A percentile compares a stretch with the other conserved stretches of the same genome.
Conservation (phyloP, 1,284 basidiomycete species). For the Naganishia liquefaciens region DNA sequence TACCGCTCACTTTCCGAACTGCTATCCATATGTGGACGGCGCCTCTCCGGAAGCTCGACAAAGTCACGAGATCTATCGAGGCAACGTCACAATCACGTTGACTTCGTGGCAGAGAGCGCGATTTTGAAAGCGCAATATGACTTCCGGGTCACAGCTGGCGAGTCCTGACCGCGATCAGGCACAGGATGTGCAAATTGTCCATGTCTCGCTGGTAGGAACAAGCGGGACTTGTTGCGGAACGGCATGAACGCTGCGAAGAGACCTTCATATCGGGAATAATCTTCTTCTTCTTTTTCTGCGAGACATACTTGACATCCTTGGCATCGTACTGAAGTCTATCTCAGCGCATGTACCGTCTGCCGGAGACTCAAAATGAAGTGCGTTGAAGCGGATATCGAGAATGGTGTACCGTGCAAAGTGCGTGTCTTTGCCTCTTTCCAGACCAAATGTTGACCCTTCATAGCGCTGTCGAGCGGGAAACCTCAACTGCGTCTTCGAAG, state of each 20-base stretch:
- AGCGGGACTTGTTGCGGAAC: not conserved
- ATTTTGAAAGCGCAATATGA: too few relatives aligned
- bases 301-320: conserved; percentile 17
- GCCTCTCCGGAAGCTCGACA: too few relatives aligned
- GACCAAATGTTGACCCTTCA: conserved; percentile 18
- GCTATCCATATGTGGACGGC: too few relatives aligned
- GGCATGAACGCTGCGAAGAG: not conserved
- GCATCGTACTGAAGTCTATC: conserved; percentile 1
- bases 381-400: conserved; percentile 64
- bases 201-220: too few relatives aligned
- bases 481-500: conserved; percentile 91
- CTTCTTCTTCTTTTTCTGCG: not conserved
- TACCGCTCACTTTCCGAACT: too few relatives aligned
- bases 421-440: conserved; percentile 54
- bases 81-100: too few relatives aligned
- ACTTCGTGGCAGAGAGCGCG: too few relatives aligned
- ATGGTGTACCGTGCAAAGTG: conserved; percentile 84
- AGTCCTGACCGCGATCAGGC: too few relatives aligned
- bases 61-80: too few relatives aligned
- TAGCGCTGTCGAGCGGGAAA: conserved; percentile 64
- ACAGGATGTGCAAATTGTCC: too few relatives aligned
- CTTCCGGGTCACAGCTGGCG: too few relatives aligned
- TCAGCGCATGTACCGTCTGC: conserved; percentile 88
- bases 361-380: conserved; percentile 98
- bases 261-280: conserved; percentile 17